Evolutionary conservation across 495 filamentous ascomycete genomes (phyloP).

Genomic region (Podospora pseudoanserina): DNA sequence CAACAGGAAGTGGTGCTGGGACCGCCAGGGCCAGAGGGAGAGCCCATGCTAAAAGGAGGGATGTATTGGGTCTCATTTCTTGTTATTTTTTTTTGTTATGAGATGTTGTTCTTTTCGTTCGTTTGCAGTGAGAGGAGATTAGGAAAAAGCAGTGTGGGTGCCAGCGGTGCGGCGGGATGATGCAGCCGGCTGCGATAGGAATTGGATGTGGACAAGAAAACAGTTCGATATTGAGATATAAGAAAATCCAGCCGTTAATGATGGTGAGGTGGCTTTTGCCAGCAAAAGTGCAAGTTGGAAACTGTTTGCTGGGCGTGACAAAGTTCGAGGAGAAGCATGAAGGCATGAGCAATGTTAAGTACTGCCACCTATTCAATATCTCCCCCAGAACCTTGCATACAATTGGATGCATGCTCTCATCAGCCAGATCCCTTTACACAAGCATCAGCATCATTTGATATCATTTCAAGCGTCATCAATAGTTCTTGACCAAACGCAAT

Average conservation of each 20-base stretch:
- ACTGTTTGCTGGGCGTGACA: not conserved
- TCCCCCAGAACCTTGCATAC: not conserved
- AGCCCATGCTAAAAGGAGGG: not conserved
- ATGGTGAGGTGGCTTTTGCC: not conserved
- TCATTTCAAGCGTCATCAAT: not conserved
- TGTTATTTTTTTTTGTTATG: not conserved
- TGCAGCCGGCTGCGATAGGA: not conserved
- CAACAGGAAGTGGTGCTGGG: not conserved
- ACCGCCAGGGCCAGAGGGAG: not conserved
- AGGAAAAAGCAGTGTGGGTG: not conserved
- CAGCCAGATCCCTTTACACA: not conserved
- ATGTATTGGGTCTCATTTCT: not conserved
- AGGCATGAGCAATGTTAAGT: not conserved
- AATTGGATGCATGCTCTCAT: not conserved
- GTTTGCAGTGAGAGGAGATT: not conserved
- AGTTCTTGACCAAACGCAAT: not conserved
- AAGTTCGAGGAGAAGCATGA: not conserved
- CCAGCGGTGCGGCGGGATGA: not conserved
- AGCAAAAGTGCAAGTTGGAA: not conserved
- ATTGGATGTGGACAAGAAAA: not conserved
- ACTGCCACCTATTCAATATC: not conserved
- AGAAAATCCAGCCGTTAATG: not conserved
- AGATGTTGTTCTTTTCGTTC: not conserved
- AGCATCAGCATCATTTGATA: not conserved
- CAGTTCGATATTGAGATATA: not conserved